A percentile compares a stretch with the other conserved stretches of the same genome.
These are phyloP conservation scores for Pythium brachiatum DNA, from an alignment of 352 stramenopile genomes.

Conservation along the genomic window DNA sequence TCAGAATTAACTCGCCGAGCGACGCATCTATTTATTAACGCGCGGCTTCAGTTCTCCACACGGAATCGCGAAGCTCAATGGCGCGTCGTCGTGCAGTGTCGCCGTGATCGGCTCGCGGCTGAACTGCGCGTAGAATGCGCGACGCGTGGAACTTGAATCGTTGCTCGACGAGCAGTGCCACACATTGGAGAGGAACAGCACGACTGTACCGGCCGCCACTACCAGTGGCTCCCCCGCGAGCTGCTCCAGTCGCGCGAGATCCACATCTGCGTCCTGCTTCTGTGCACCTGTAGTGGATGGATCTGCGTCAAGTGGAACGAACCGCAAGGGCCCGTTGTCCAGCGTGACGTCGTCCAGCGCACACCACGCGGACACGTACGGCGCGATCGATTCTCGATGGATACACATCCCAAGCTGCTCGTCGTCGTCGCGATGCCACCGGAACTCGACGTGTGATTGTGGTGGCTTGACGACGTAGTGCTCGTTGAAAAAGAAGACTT, in stretches of 20 bases:
- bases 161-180: constrained; percentile 75
- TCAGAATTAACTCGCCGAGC: constrained; percentile 1
- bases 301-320: constrained; percentile 33
- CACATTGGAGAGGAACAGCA: constrained; percentile 73
- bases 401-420: constrained; percentile 76
- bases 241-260: constrained; percentile 2
- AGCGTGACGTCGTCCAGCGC: constrained; percentile 54
- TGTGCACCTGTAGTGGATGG: background rate
- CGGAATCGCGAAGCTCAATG: constrained; percentile 68
- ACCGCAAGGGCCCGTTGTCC: constrained; percentile 54
- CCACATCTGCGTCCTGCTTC: too few species aligned
- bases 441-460: constrained; percentile 52
- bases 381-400: constrained; percentile 39
- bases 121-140: constrained; percentile 78
- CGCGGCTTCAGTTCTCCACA: constrained; percentile 16
- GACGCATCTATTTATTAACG: background rate
- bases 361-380: constrained; percentile 70
- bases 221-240: constrained; percentile 33
- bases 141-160: constrained; percentile 33
- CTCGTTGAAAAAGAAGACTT: constrained; percentile 72
- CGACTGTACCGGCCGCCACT: constrained; percentile 35
- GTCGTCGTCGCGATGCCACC: constrained; percentile 74
- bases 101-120: constrained; percentile 47
- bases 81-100: constrained; percentile 29
- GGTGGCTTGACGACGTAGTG: constrained; percentile 77